phyloP scores from a whole-genome alignment of 768 basidiomycete species.

The Cystobasidium onofrii region DNA sequence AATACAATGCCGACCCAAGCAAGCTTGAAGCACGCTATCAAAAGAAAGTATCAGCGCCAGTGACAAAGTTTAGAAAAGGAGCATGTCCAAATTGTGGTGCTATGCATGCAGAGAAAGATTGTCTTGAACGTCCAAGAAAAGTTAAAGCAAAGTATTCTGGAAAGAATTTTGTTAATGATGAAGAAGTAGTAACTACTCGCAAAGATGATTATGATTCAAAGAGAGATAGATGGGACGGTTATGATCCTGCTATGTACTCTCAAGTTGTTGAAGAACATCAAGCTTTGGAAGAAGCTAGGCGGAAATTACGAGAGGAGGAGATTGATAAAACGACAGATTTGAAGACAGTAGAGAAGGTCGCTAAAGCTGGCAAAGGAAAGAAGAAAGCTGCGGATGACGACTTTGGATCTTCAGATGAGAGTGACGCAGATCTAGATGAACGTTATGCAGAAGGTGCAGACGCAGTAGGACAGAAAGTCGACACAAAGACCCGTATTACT shows the following conservation, averaged over 20 bases:
- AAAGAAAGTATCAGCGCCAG: slow-evolving; percentile 70
- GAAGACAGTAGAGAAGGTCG: slow-evolving; percentile 85
- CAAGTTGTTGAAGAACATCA: slow-evolving; percentile 86
- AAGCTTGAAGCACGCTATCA: slow-evolving; percentile 84
- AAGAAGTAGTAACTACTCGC: slow-evolving; percentile 71
- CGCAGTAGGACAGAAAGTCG: slow-evolving; percentile 93
- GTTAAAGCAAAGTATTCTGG: slow-evolving; percentile 89
- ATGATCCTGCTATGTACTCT: slow-evolving; percentile 79
- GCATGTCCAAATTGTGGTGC: slow-evolving; percentile 99
- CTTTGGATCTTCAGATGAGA: slow-evolving; percentile 75
- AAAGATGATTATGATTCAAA: slow-evolving; percentile 73
- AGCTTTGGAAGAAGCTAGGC: slow-evolving; percentile 79
- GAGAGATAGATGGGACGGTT: slow-evolving; percentile 97
- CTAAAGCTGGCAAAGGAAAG: slow-evolving; percentile 57
- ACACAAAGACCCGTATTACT: slow-evolving; percentile 97
- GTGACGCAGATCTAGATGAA: slow-evolving; percentile 68
- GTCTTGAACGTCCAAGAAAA: slow-evolving; percentile 90
- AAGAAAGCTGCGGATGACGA: slow-evolving; percentile 60
- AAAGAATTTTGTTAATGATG: slow-evolving; percentile 82
- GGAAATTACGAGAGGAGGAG: slow-evolving; percentile 87
- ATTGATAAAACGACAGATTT: slow-evolving; percentile 86
- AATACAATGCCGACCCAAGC: slow-evolving; percentile 54
- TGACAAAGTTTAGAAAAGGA: slow-evolving; percentile 93
- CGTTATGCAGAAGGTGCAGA: slow-evolving; percentile 98
- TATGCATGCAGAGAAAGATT: slow-evolving; percentile 83